phyloP scores from a whole-genome alignment of 306 rosid genomes.

The Lagenaria siceraria region DNA sequence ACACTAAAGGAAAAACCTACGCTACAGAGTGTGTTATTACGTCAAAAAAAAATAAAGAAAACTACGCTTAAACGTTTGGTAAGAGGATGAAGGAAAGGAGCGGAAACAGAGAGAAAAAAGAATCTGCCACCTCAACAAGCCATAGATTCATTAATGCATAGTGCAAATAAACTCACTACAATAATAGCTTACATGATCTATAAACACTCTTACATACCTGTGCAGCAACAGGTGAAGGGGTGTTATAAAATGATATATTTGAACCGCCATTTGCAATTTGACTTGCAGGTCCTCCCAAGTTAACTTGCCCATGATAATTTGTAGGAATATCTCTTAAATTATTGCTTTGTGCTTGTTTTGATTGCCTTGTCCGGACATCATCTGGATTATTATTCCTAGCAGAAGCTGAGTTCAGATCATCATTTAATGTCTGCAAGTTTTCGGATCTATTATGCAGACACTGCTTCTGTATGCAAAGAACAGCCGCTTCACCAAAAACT shows the following conservation, averaged over 20 bases:
- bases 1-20: not conserved
- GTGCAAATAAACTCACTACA: not conserved
- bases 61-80: not conserved
- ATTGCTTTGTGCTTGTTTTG: slow-evolving; percentile 51
- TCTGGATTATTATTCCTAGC: slow-evolving; percentile 42
- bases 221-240: slow-evolving; percentile 76
- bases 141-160: not conserved
- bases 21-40: not conserved
- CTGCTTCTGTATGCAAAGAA: slow-evolving; percentile 73
- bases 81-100: not conserved
- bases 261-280: slow-evolving; percentile 54
- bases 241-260: slow-evolving; percentile 61
- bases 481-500: slow-evolving; percentile 90
- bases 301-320: slow-evolving; percentile 44
- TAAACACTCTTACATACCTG: slow-evolving; percentile 40
- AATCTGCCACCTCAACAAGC: not conserved
- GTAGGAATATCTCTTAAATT: slow-evolving; percentile 63
- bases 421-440: slow-evolving; percentile 35
- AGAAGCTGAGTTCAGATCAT: slow-evolving; percentile 43
- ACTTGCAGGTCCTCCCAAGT: slow-evolving; percentile 48
- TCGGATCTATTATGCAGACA: slow-evolving; percentile 45
- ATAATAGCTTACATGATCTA: not conserved
- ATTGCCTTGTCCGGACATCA: slow-evolving; percentile 57
- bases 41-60: not conserved
- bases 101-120: not conserved